A percentile compares a stretch with the other conserved stretches of the same genome.
phyloP scores from a whole-genome alignment of 2,329 filamentous ascomycete species.

The Triangularia setosa region DNA sequence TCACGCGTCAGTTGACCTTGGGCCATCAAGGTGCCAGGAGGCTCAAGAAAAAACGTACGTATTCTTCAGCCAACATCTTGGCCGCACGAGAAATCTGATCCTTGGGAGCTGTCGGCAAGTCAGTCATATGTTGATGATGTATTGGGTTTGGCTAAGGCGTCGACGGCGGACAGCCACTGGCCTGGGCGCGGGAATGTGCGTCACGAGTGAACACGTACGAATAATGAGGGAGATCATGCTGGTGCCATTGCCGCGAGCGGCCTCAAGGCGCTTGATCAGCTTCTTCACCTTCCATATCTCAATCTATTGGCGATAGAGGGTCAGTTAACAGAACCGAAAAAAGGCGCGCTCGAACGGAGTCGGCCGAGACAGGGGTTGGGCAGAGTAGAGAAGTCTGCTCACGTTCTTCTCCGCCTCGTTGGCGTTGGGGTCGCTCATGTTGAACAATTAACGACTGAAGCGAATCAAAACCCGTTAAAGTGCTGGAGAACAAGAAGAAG shows the following conservation, averaged over 20 bases:
- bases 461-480: background rate
- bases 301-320: conserved; percentile 42
- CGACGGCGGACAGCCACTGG: background rate
- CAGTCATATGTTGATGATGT: conserved; percentile 13
- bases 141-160: background rate
- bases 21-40: background rate
- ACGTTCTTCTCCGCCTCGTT: conserved; percentile 98
- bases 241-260: conserved; percentile 95
- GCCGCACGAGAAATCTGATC: conserved; percentile 93
- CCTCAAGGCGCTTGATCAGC: conserved; percentile 96
- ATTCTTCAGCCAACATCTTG: conserved; percentile 99
- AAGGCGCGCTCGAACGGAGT: background rate
- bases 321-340: conserved; percentile 17
- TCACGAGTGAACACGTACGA: conserved; percentile 55
- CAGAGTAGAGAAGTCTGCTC: conserved; percentile 32
- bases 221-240: conserved; percentile 99
- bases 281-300: conserved; percentile 99
- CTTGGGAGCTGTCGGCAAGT: conserved; percentile 70
- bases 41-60: conserved; percentile 54
- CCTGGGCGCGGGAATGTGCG: background rate
- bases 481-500: conserved; percentile 5
- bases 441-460: conserved; percentile 38
- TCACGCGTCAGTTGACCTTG: conserved; percentile 13
- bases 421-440: conserved; percentile 80
- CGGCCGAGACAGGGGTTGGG: background rate